Evolutionary conservation across 2,329 filamentous ascomycete species (phyloP), one percentile per base, ranked within the genome.

Genomic region (Hypoxylon sp.): DNA sequence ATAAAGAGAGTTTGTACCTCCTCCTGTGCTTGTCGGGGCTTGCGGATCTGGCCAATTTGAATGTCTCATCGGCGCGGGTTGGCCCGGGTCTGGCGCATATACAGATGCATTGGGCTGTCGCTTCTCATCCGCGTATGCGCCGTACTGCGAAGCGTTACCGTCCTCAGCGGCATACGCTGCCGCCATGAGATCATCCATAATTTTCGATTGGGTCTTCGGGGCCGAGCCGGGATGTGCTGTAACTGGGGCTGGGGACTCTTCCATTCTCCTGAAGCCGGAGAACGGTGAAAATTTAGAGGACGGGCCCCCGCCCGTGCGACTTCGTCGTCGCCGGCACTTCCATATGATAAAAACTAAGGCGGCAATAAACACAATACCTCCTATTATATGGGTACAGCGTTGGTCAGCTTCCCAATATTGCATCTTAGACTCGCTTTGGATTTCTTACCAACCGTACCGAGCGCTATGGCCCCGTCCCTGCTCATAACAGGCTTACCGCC

Each of bases 101-200:
- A 27, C 5, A 41, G 45, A 34, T 41, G 21, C 19, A 39, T 34
- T 27, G 3, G 29, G 16, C 53, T 52, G 57, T 5, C 19, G 60
- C 56, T 65, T 69, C n/a, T 69, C 63, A 6, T 65, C 39, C 25
- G n/a, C 30, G 11, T 61, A 65, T 5, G 14, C 47, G 16, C 62
- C 63, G 29, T 68, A 68, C 45, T 65, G 66, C 11, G 54, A 62
- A 37, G 51, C 61, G 12, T 57, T 67, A 30, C 67, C 67, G 45
- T 69, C 63, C 21, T 71, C 70, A 16, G 63, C 69, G 2, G 69
- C 67, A 34, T 71, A 71, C 25, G 69, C 67, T 2, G 69, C 69
- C 6, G 57, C 61, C 54, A 71, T 70, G 27, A 70, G 60, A 43
- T 71, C 63, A 30, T 71, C 69, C 67, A 71, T 71, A 9, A 65